Base-by-base conservation (phyloP, 2,329 filamentous ascomycete genomes). In the Capronia coronata region DNA sequence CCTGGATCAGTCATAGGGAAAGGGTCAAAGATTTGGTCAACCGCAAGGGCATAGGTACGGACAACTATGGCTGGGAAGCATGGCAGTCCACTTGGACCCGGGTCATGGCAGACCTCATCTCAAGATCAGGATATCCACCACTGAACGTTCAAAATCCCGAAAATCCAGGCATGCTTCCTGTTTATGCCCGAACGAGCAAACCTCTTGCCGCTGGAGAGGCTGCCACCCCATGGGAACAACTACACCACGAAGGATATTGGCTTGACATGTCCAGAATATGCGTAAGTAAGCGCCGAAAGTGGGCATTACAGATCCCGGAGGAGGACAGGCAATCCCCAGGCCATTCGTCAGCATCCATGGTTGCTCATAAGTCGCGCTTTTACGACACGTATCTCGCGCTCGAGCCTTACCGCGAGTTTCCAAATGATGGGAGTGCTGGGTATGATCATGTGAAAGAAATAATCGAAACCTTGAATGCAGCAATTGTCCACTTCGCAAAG, bases 1-100 rank as follows among this genome's bases (percentile, higher is more conserved):
- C 83, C 48, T 97, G 91, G 91, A 75, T 83, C 50, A 74, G 73
- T 30, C 94, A 97, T 66, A 80, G 83, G 53, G 77, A 82, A 48
- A 80, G 84, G 48, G 82, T 91, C 56, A 77, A 76, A 48, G 84
- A 87, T 60, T 79, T 96, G 45, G 74, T 96, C 13, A 87, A 95
- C 62, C 78, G 86, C 14, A 82, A 85, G 58, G 90, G 89, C 2
- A 87, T 87, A 60, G 91, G 91, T 0, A 89, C 87, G 2, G 80
- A 82, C 25, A 94, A 87, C 58, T 97, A 97, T 65, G 87, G 88
- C 4, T 97, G 90, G 87, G 80, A 88, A 62, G 90, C 91, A 1
- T 98, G 91, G 90, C 86, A 95, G 68, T 82, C 87, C 34, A 78
- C 86, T 48, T 84, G 80, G 81, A 76, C 79, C 13, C 71, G 73